phyloP scores from a whole-genome alignment of 352 stramenopile species.

The Phytopythium sindhum region DNA sequence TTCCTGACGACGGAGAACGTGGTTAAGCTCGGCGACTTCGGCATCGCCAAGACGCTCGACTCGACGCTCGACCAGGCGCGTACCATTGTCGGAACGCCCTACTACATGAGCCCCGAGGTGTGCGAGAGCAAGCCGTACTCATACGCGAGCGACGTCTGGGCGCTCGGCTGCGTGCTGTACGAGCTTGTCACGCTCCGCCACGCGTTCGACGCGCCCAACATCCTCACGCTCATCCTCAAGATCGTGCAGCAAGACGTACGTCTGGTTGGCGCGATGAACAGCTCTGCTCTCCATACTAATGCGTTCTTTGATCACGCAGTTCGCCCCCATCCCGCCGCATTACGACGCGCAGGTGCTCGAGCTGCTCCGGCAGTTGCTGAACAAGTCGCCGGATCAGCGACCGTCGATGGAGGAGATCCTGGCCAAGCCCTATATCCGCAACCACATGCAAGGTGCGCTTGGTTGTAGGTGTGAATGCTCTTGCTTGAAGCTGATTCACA shows the following conservation, averaged over 20 bases:
- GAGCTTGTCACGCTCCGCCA: slow-evolving; percentile 85
- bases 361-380: slow-evolving; percentile 49
- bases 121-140: slow-evolving; percentile 92
- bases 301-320: slow-evolving; percentile 17
- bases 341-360: slow-evolving; percentile 57
- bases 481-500: neutral
- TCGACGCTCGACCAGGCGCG: slow-evolving; percentile 83
- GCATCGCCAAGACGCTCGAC: slow-evolving; percentile 87
- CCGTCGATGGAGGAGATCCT: slow-evolving; percentile 80
- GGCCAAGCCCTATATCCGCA: slow-evolving; percentile 63
- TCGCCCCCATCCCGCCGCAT: slow-evolving; percentile 45
- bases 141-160: slow-evolving; percentile 92
- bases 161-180: slow-evolving; percentile 89
- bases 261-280: neutral
- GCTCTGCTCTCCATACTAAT: neutral
- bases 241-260: slow-evolving; percentile 78
- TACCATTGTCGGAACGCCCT: slow-evolving; percentile 91
- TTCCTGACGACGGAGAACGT: slow-evolving; percentile 84
- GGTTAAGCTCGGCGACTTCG: slow-evolving; percentile 92
- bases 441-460: slow-evolving; percentile 56
- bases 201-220: slow-evolving; percentile 83
- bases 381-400: slow-evolving; percentile 59
- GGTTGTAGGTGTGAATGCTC: neutral
- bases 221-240: slow-evolving; percentile 79
- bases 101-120: slow-evolving; percentile 94